Evolutionary conservation across 73 alveolate genomes (phyloP), one percentile per base, ranked within the genome.

Genomic region (Paramecium primaurelia): DNA sequence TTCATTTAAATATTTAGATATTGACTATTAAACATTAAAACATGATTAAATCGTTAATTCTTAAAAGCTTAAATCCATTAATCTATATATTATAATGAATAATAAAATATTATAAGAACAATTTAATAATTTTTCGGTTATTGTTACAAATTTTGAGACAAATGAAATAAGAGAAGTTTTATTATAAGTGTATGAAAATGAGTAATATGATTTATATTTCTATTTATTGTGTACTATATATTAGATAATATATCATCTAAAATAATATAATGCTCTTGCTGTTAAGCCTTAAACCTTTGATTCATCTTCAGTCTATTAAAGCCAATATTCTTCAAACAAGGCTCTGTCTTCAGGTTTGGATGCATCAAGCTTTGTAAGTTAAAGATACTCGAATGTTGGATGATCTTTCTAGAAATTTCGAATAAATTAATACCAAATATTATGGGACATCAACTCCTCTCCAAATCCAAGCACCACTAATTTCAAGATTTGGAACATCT

Each of bases 401-500:
- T 73, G 87, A 37, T 73, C 87, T 64, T 64, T 64, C 84, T 64
- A 64, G 40, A 64, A 64, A 64, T 0, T 14, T 64, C 26, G 28
- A 64, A 11, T 4, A 8, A 12, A 12, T 26, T 0, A 64, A 12
- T 93, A 93, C 91, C 44, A 80, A 40, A 36, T 80, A 80, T 38
- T 88, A 77, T 37, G 97, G 98, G 86, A 97, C 92, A 16, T 92
- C 98, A 16, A 91, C 87, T 30, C 99, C 99, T 97, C 98, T 96
- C 98, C 97, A 95, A 94, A 97, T 59, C 97, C 98, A 96, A 68
- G 96, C 97, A 71, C 99, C 99, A 88, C 93, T 95, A 47, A 97
- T 95, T 40, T 98, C 98, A 40, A 96, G 97, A 77, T 92, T 92
- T 22, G 98, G 99, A 73, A 95, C 99, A 32, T 93, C 98, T 37